Evolutionary conservation across 2,329 filamentous ascomycete genomes (phyloP), one percentile per base, ranked within the genome.

Genomic region (Clarireedia hainanense): DNA sequence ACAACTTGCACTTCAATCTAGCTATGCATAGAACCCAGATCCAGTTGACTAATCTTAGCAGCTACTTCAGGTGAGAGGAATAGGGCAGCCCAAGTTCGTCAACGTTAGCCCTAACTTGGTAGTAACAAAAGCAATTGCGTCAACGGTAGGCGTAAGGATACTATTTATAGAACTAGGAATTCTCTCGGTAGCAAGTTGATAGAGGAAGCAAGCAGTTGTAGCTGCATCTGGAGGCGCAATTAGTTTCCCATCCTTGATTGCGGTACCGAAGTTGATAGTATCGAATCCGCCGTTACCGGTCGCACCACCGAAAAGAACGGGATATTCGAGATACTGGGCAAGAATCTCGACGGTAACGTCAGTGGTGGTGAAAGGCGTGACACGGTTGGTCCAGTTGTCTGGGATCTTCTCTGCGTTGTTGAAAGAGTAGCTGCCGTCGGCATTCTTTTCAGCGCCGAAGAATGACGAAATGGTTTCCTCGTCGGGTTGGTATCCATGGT

Each of bases 231-330:
- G 50, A 10, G 40, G 10, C 5, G 15, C 24, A 24, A 52, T 15
- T 27, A 52, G 37, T 26, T 26, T 52, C n/a, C 50, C 50, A 6
- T 52, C 42, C 24, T 46, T 14, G 5, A 52, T 52, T n/a, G 9
- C 24, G 6, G 10, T 34, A 34, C 27, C 50, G 14, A 52, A 52
- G n/a, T 52, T 17, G 9, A 52, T 20, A 10, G 34, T 4, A 15
- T 52, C 40, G n/a, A 52, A 52, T 7, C 40, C 50, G 2, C 50
- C 27, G 24, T 45, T 52, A 26, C 40, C 50, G 17, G 40, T 52
- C 15, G 50, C 24, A 46, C 50, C 26, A 14, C 50, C 50, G 7
- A 52, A 52, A 7, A 36, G 27, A 24, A 52, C 50, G 3, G 50
- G 50, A 3, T 46, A n/a, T 46, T 52, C 6, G 5, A 36, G 14